Percentiles rank a stretch among this genome's conserved stretches.
Conservation (phyloP, 1,284 basidiomycete genomes). For the Austroboletus rostrupii region DNA sequence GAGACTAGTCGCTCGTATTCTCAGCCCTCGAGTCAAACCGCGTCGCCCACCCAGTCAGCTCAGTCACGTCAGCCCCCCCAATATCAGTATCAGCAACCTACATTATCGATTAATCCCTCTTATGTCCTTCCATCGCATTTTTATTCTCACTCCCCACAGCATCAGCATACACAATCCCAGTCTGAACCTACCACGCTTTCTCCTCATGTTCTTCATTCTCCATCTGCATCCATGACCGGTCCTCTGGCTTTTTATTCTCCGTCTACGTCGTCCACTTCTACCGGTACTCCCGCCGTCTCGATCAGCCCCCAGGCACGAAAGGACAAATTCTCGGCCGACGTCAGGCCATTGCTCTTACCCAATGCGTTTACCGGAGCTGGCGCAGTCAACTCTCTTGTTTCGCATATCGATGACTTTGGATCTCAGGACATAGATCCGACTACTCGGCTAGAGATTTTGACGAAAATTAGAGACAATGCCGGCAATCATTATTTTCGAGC, state of each 20-base stretch:
- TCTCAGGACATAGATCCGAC: slow-evolving; percentile 55
- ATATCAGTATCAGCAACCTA: slow-evolving; percentile 36
- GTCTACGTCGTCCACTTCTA: slow-evolving; percentile 25
- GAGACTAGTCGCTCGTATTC: slow-evolving; percentile 34
- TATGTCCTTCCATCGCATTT: slow-evolving; percentile 40
- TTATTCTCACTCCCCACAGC: slow-evolving; percentile 32
- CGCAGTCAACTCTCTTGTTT: slow-evolving; percentile 56
- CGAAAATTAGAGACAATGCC: slow-evolving; percentile 74
- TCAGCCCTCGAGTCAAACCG: slow-evolving; percentile 28
- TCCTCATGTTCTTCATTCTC: slow-evolving; percentile 61
- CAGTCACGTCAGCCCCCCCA: slow-evolving; percentile 35
- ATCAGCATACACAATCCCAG: slow-evolving; percentile 34
- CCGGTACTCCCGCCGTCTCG: slow-evolving; percentile 21
- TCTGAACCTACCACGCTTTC: slow-evolving; percentile 57
- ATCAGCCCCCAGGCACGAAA: slow-evolving; percentile 40
- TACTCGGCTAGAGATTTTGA: slow-evolving; percentile 64
- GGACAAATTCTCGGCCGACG: slow-evolving; percentile 44
- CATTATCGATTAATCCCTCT: slow-evolving; percentile 38
- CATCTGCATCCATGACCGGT: slow-evolving; percentile 38
- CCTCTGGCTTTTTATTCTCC: slow-evolving; percentile 34
- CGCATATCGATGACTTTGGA: slow-evolving; percentile 55
- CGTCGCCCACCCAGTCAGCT: slow-evolving; percentile 25
- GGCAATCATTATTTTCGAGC: slow-evolving; percentile 81
- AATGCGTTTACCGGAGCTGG: slow-evolving; percentile 64
- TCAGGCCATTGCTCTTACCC: slow-evolving; percentile 52